Conservation (phyloP, 495 filamentous ascomycete genomes). For the Glarea lozoyensis region DNA sequence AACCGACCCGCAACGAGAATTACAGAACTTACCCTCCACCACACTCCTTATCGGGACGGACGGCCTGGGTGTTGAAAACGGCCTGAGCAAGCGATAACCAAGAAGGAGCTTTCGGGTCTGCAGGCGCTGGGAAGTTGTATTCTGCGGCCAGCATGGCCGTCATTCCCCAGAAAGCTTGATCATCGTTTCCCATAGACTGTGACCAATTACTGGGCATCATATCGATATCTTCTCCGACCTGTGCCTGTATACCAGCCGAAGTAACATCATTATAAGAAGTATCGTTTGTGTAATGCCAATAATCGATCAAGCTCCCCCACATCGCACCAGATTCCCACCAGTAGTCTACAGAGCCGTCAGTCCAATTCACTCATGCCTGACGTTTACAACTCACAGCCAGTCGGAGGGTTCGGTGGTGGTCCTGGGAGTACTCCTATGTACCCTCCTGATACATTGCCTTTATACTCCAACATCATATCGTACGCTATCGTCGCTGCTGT, state of each 20-base stretch:
- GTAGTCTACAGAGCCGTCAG: slow-evolving; percentile 31
- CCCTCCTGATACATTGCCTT: slow-evolving; percentile 49
- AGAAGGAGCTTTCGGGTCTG: slow-evolving; percentile 66
- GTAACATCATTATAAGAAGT: slow-evolving; percentile 55
- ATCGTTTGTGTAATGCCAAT: slow-evolving; percentile 72
- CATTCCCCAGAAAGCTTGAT: slow-evolving; percentile 68
- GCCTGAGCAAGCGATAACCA: slow-evolving; percentile 65
- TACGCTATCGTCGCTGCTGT: slow-evolving; percentile 54
- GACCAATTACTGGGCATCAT: slow-evolving; percentile 46
- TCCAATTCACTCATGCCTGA: background rate
- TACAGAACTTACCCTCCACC: slow-evolving; percentile 71
- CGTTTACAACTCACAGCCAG: slow-evolving; percentile 37
- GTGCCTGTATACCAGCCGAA: slow-evolving; percentile 55
- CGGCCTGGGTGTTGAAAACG: slow-evolving; percentile 52
- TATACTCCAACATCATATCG: slow-evolving; percentile 58
- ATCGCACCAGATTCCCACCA: slow-evolving; percentile 76
- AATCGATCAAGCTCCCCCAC: slow-evolving; percentile 68
- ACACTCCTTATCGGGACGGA: slow-evolving; percentile 58
- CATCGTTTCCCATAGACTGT: slow-evolving; percentile 73
- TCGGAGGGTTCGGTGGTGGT: slow-evolving; percentile 34
- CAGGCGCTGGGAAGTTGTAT: slow-evolving; percentile 58
- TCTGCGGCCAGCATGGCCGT: slow-evolving; percentile 64
- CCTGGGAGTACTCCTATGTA: slow-evolving; percentile 56
- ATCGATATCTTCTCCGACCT: slow-evolving; percentile 56
- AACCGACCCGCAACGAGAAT: slow-evolving; percentile 55